Evolutionary conservation across 139 green algal species (phyloP).

Genomic region (Mesotaenium endlicherianum): DNA sequence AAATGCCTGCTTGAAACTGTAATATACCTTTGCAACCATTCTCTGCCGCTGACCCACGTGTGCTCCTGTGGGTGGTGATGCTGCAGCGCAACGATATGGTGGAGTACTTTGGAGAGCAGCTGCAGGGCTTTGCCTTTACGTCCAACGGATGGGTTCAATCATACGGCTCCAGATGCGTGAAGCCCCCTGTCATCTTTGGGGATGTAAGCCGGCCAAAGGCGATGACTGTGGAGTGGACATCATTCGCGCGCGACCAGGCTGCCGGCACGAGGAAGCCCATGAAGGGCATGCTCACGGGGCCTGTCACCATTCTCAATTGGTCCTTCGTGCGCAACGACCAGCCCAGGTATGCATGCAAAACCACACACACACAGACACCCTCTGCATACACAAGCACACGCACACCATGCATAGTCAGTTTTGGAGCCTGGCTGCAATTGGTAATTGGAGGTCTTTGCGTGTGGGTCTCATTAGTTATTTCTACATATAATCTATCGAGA

Average conservation of each 20-base stretch:
- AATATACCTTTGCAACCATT: too few relatives aligned
- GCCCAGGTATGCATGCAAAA: too few relatives aligned
- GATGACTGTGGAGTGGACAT: conserved; percentile 84
- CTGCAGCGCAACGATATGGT: conserved; percentile 61
- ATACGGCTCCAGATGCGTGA: conserved; percentile 83
- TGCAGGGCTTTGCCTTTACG: conserved; percentile 79
- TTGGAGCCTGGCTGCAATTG: too few relatives aligned
- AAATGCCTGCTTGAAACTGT: too few relatives aligned
- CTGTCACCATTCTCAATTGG: conserved; percentile 92
- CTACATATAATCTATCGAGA: too few relatives aligned
- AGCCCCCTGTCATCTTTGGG: conserved; percentile 77
- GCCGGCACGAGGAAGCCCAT: conserved; percentile 60
- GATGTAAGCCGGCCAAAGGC: conserved; percentile 64
- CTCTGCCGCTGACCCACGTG: too few relatives aligned
- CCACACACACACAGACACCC: too few relatives aligned
- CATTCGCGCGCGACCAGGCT: conserved; percentile 70
- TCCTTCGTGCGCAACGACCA: conserved; percentile 85
- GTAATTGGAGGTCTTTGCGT: too few relatives aligned
- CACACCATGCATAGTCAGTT: too few relatives aligned
- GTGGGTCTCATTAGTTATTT: too few relatives aligned
- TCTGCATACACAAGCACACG: too few relatives aligned
- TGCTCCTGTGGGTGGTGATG: too few relatives aligned
- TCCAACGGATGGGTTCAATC: conserved; percentile 54
- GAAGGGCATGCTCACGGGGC: conserved; percentile 91
- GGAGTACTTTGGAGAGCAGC: conserved; percentile 84